Evolutionary conservation across 2,329 filamentous ascomycete species (phyloP).

Genomic region (Verticillium longisporum): DNA sequence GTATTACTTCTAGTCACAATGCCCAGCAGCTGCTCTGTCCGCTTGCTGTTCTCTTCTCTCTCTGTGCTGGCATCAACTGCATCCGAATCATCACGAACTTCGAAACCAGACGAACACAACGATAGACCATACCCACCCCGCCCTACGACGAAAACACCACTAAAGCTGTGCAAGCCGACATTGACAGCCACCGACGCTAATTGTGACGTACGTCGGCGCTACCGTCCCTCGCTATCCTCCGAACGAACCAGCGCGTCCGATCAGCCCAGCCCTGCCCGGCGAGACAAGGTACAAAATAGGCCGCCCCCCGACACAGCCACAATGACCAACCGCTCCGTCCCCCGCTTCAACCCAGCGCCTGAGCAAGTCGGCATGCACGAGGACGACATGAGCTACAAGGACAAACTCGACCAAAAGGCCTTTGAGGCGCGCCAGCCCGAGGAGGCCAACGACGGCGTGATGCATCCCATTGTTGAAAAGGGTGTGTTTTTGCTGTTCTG

Average conservation of each 20-base stretch:
- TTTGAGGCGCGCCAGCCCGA: conserved; percentile 21
- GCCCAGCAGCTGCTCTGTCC: neutral
- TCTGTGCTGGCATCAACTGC: neutral
- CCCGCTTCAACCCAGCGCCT: neutral
- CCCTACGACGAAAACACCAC: neutral
- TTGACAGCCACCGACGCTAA: neutral
- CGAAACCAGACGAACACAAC: neutral
- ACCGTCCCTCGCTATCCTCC: neutral
- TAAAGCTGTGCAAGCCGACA: neutral
- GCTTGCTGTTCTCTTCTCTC: neutral
- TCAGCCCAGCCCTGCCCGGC: neutral
- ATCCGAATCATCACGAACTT: neutral
- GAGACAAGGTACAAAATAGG: neutral
- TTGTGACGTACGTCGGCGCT: neutral
- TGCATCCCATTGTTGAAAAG: conserved; percentile 34
- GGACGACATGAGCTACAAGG: conserved; percentile 27
- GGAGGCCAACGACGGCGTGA: conserved; percentile 12
- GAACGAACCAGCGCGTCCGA: neutral
- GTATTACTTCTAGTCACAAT: neutral
- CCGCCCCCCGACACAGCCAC: neutral
- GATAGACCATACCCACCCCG: too few species aligned
- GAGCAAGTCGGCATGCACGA: neutral
- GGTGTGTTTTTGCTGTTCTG: conserved; percentile 18
- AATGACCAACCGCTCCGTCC: neutral
- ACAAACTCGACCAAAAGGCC: conserved; percentile 36